Base-by-base conservation (phyloP, 192 early-diverging fungal genomes). In the Podila epigama region DNA sequence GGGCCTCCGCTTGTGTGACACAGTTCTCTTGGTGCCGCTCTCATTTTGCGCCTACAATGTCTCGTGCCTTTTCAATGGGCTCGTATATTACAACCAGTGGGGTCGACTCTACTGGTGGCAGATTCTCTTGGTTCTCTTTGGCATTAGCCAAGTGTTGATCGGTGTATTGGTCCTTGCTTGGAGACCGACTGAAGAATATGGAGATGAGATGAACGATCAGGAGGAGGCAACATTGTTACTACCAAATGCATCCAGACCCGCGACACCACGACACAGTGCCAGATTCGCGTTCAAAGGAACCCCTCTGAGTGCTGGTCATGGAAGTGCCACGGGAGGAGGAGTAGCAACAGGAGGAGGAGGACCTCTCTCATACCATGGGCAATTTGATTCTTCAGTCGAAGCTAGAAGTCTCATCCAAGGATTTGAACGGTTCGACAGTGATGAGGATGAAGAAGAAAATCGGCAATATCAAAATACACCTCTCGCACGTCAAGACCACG, bases 71-170 rank as follows among this genome's bases (percentile, higher is more conserved):
- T 83, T 92, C 57, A 93, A 91, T 69, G 91, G 91, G 27, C 78
- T 93, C n/a, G 90, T 93, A 8, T 93, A 93, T 59, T 93, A 90
- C 70, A 80, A 91, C 69, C 92, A 93, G 80, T 78, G 91, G 79
- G 79, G 78, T 2, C 81, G 87, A 28, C 75, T 93, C 34, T 68
- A 63, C 31, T 79, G 87, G 66, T 81, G 81, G 60, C 90, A 91
- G 67, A 69, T 92, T 37, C 58, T 87, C 6, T 77, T 91, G 63
- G 90, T 93, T 50, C 86, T 89, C 32, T 62, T 88, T 15, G 92
- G 92, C 31, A 86, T 91, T 29, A 80, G 83, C 13, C 73, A 91
- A 51, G 87, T 91, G 18, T 81, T 88, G 11, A 57, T 79, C 15
- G 92, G 92, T 8, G 92, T 93, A 3, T 53, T 88, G 41, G 80